These are phyloP conservation scores for Venturia carpophila DNA, from an alignment of 2,329 filamentous ascomycete genomes.

Conservation along the genomic window DNA sequence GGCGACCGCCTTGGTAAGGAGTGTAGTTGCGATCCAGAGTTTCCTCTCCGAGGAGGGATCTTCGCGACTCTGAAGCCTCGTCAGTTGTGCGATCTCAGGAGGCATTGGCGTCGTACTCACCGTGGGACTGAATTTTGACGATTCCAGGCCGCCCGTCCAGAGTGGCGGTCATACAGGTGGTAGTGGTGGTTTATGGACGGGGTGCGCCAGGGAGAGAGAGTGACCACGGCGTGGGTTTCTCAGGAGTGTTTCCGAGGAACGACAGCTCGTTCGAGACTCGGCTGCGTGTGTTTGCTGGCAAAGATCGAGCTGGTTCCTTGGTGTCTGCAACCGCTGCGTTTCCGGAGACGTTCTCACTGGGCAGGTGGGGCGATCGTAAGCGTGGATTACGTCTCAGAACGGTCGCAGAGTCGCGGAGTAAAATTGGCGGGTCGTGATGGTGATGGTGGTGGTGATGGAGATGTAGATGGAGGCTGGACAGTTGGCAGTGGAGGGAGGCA, in stretches of 20 bases:
- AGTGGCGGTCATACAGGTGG: slow-evolving; percentile 7
- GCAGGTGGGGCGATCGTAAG: background rate
- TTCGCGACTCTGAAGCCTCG: slow-evolving; percentile 12
- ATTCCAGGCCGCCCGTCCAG: slow-evolving; percentile 8
- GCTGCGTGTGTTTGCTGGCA: background rate
- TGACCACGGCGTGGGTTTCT: slow-evolving; percentile 2
- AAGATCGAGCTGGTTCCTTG: background rate
- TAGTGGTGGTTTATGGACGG: slow-evolving; percentile 1
- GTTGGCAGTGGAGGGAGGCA: background rate
- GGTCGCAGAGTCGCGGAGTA: background rate
- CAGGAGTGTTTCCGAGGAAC: background rate
- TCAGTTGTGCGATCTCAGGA: background rate
- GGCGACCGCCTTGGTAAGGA: slow-evolving; percentile 31
- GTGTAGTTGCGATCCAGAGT: slow-evolving; percentile 14
- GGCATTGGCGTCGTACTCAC: background rate
- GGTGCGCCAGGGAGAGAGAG: background rate
- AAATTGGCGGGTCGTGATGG: background rate
- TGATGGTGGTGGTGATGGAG: background rate
- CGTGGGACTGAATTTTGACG: slow-evolving; percentile 13
- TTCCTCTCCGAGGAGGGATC: slow-evolving; percentile 16
- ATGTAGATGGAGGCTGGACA: background rate
- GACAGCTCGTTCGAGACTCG: background rate
- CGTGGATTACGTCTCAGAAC: background rate
- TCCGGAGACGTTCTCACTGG: background rate
- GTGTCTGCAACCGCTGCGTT: slow-evolving; percentile 2